phyloP scores from a whole-genome alignment of 2,329 filamentous ascomycete species.

The Sphaerostilbella broomeana region DNA sequence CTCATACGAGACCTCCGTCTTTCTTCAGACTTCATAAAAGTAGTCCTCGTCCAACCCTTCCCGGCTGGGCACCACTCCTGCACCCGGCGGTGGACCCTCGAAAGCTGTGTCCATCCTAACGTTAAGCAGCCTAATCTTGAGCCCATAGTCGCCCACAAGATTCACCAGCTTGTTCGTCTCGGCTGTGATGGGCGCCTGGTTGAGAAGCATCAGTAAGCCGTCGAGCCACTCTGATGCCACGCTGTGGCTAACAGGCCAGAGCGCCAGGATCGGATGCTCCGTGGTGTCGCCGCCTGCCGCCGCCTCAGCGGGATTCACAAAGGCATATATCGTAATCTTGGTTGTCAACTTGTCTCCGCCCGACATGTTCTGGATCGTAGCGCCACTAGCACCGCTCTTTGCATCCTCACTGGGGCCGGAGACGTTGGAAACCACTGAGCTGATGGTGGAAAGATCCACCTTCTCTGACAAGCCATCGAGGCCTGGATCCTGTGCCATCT shows the following conservation, averaged over 20 bases:
- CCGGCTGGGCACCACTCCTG: conserved; percentile 70
- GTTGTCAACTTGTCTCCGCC: conserved; percentile 51
- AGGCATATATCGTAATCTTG: conserved; percentile 88
- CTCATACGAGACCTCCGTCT: too few species aligned
- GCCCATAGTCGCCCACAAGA: conserved; percentile 79
- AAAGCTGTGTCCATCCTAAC: conserved; percentile 76
- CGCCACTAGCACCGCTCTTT: conserved; percentile 37
- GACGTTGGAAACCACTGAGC: conserved; percentile 90
- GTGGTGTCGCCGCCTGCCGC: conserved; percentile 29
- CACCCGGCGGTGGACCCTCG: conserved; percentile 59
- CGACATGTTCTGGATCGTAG: conserved; percentile 33
- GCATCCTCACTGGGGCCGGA: conserved; percentile 55
- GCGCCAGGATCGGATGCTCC: conserved; percentile 72
- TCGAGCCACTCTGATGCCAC: conserved; percentile 95
- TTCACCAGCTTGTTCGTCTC: conserved; percentile 88
- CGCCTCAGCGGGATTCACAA: conserved; percentile 39
- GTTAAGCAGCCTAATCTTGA: conserved; percentile 89
- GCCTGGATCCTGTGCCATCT: conserved; percentile 57
- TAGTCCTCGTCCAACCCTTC: conserved; percentile 89
- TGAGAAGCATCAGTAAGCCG: conserved; percentile 86
- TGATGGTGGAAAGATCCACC: conserved; percentile 80
- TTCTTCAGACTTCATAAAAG: conserved; percentile 68
- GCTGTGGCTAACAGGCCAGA: conserved; percentile 73
- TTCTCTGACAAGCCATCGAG: conserved; percentile 71
- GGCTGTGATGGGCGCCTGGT: conserved; percentile 92